Base-by-base conservation (phyloP, 2,329 filamentous ascomycete species). In the Paecilomyces fulvus region DNA sequence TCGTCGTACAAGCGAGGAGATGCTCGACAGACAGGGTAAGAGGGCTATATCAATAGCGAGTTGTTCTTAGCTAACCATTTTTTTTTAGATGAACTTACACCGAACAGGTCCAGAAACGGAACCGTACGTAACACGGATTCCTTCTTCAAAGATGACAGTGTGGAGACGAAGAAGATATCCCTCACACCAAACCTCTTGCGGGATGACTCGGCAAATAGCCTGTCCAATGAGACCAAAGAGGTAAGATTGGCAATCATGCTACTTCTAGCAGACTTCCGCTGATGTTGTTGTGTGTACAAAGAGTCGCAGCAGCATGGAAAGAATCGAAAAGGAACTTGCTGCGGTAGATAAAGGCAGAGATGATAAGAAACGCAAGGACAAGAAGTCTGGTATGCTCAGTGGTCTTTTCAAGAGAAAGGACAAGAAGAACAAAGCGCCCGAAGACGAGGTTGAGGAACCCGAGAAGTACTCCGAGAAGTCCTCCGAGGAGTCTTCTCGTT, bases 111-210 rank as follows among this genome's bases (percentile, higher is more conserved):
- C 33, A 84, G 87, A 61, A 95, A 95, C 64, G 91, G 91, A 48
- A 92, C 89, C 21, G 82, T 96, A 49, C 84, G 92, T 61, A 95
- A 95, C 69, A 92, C 90, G 3, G 92, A 97, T 73, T 96, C 92
- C 0, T 96, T 97, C 79, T 96, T 96, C 79, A 95, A 91, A 72
- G 94, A 97, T 67, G 92, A 99, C 67, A 90, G 84, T 30, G 88
- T 90, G 37, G 94, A 97, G 73, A 96, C 94, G 2, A 91, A 95
- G 73, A 97, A 97, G 77, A 97, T 99, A 63, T 95, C 92, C 0
- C 82, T 99, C 49, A 99, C 94, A 3, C 94, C 94, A 1, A 95
- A 95, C 64, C 76, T 99, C 54, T 77, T 97, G 46, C 86, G 92
- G 48, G 92, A 97, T 63, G 92, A 96, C 61, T 77, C 77, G 10